Base-by-base conservation (phyloP, 805 yeast genomes). In the Candida vartiovaarae region DNA sequence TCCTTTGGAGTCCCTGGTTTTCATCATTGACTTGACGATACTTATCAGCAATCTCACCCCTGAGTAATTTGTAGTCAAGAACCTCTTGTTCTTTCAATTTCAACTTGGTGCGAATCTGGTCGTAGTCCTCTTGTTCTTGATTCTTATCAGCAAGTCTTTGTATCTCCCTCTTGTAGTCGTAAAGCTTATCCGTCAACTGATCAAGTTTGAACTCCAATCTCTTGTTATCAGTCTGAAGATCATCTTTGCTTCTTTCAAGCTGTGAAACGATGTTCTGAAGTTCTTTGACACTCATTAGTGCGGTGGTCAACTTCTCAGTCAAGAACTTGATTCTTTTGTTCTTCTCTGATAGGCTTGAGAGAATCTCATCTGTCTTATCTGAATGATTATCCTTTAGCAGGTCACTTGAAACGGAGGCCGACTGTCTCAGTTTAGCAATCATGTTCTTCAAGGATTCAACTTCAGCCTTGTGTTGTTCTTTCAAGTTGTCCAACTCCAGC, bases 401-500 rank as follows among this genome's bases (percentile, higher is more conserved):
- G 8, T 36, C 45, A 34, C 20, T 25, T 46, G n/a, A n/a, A n/a
- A n/a, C n/a, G n/a, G 39, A 47, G 6, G 32, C 3, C 6, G 44
- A 11, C 31, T 36, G 45, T 32, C 45, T 46, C 36, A 56, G 40
- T 6, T 38, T 43, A 7, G 51, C 47, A n/a, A 57, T 49, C 1
- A 44, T 32, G 8, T 59, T 59, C 47, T 66, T 63, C 47, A 62
- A 62, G 28, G 56, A 53, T n/a, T 56, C 58, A 15, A 64, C 45
- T 45, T 73, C 71, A 31, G 56, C 51, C 40, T 67, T 66, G 43
- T 65, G 56, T 27, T 63, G 68, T 6, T 60, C 62, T 45, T 62
- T 64, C 35, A 66, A 36, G 23, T 61, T 61, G 10, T 65, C 67
- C 35, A 65, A 57, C 27, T 75, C 80, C 24, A 60, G 52, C 42